Conservation (phyloP, 2,329 filamentous ascomycete species). For the Calonectria naviculata region DNA sequence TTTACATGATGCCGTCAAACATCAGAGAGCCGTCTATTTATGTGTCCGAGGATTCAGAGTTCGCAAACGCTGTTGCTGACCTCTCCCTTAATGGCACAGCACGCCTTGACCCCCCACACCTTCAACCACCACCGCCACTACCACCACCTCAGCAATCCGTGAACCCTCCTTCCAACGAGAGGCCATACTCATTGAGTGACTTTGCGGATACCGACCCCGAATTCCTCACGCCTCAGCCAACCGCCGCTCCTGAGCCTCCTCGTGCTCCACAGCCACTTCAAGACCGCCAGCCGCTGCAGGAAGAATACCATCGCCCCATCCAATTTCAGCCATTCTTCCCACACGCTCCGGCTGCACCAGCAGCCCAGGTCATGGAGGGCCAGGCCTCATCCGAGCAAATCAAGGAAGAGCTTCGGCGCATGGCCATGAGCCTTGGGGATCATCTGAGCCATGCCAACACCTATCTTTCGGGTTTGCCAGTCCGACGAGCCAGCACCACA, state of each 20-base stretch:
- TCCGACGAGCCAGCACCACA: slow-evolving; percentile 47
- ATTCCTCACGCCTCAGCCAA: slow-evolving; percentile 45
- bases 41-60: slow-evolving; percentile 68
- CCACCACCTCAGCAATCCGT: slow-evolving; percentile 18
- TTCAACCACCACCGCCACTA: slow-evolving; percentile 31
- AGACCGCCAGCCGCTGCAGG: slow-evolving; percentile 28
- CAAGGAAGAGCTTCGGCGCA: slow-evolving; percentile 60
- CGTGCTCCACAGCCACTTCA: slow-evolving; percentile 32
- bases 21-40: slow-evolving; percentile 69
- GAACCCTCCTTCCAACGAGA: slow-evolving; percentile 29
- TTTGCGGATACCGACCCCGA: slow-evolving; percentile 55
- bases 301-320: slow-evolving; percentile 28
- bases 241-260: slow-evolving; percentile 38
- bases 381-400: slow-evolving; percentile 63
- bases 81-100: slow-evolving; percentile 40
- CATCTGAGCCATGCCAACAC: slow-evolving; percentile 58
- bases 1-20: slow-evolving; percentile 56
- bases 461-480: slow-evolving; percentile 54
- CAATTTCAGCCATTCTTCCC: slow-evolving; percentile 36
- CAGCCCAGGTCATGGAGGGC: slow-evolving; percentile 65
- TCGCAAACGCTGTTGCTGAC: slow-evolving; percentile 51
- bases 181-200: slow-evolving; percentile 53
- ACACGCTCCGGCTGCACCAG: slow-evolving; percentile 58
- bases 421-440: slow-evolving; percentile 62
- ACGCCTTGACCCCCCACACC: slow-evolving; percentile 30